Conservation (phyloP, 768 basidiomycete species). For the Termitomyces heimii region DNA sequence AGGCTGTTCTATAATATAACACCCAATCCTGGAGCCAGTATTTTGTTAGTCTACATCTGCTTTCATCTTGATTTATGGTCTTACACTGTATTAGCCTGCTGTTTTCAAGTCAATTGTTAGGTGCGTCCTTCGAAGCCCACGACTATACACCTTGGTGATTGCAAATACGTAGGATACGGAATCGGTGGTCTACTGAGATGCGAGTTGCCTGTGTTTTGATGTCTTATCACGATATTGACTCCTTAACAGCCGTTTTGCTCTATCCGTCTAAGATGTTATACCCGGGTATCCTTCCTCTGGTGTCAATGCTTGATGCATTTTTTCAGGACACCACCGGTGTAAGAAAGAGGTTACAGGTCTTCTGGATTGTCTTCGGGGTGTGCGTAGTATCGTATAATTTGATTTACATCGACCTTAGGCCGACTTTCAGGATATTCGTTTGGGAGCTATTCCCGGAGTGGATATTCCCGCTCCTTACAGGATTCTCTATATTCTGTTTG, state of each 20-base stretch:
- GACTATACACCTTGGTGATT: neutral
- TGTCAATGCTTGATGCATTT: constrained; percentile 44
- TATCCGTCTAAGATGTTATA: constrained; percentile 53
- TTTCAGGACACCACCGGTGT: constrained; percentile 34
- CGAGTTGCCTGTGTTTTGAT: constrained; percentile 16
- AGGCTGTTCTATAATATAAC: constrained; percentile 47
- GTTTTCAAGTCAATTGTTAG: constrained; percentile 30
- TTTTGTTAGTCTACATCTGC: constrained; percentile 25
- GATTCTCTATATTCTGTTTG: constrained; percentile 52
- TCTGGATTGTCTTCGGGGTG: constrained; percentile 39
- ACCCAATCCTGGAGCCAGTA: constrained; percentile 37
- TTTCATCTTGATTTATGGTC: neutral
- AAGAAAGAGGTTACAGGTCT: constrained; percentile 39
- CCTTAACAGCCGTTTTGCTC: constrained; percentile 30
- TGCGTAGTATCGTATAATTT: constrained; percentile 17
- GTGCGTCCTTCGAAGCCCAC: constrained; percentile 2
- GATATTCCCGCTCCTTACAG: constrained; percentile 58
- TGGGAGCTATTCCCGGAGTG: constrained; percentile 48
- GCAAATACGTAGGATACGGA: constrained; percentile 40
- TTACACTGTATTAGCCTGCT: constrained; percentile 17
- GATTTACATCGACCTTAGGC: constrained; percentile 13
- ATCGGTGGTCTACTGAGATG: constrained; percentile 49
- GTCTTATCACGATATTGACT: neutral
- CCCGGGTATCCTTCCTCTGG: constrained; percentile 37
- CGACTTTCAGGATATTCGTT: constrained; percentile 31